phyloP scores from a whole-genome alignment of 1,284 basidiomycete genomes.

The Pascua sp. region DNA sequence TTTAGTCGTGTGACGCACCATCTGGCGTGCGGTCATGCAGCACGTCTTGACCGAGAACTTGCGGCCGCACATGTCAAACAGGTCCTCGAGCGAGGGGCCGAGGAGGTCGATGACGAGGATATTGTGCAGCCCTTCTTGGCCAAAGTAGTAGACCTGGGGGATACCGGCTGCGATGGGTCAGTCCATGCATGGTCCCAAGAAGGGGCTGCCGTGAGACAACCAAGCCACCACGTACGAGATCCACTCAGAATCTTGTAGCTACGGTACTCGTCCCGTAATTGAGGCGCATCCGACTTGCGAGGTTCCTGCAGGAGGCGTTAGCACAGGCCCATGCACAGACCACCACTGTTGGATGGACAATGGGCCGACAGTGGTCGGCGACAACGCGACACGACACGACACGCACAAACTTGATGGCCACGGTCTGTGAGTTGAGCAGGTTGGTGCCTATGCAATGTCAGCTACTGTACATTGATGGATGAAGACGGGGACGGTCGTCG shows the following conservation, averaged over 20 bases:
- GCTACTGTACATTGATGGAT: neutral
- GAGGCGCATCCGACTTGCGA: conserved; percentile 91
- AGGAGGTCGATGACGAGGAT: conserved; percentile 94
- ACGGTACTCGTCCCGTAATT: conserved; percentile 92
- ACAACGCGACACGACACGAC: no score
- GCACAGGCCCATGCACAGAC: conserved; percentile 7
- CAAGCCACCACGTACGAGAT: conserved; percentile 66
- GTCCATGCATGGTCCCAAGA: conserved; percentile 10
- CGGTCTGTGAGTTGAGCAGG: conserved; percentile 88
- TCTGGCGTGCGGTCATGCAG: conserved; percentile 93
- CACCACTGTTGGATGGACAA: no score
- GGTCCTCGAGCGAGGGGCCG: conserved; percentile 89
- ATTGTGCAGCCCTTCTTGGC: conserved; percentile 95
- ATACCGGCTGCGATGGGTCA: conserved; percentile 64
- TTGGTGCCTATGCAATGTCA: conserved; percentile 67
- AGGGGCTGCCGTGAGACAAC: no score
- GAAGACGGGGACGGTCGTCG: neutral
- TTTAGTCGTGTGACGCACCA: conserved; percentile 93
- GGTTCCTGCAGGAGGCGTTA: conserved; percentile 67
- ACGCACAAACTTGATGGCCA: conserved; percentile 96
- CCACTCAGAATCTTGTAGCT: conserved; percentile 93
- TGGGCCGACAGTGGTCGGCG: no score
- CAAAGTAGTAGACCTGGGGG: conserved; percentile 95
- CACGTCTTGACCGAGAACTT: conserved; percentile 98
- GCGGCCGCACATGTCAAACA: conserved; percentile 99